Base-by-base conservation (phyloP, 2,329 filamentous ascomycete species). In the Neonectria faginata region DNA sequence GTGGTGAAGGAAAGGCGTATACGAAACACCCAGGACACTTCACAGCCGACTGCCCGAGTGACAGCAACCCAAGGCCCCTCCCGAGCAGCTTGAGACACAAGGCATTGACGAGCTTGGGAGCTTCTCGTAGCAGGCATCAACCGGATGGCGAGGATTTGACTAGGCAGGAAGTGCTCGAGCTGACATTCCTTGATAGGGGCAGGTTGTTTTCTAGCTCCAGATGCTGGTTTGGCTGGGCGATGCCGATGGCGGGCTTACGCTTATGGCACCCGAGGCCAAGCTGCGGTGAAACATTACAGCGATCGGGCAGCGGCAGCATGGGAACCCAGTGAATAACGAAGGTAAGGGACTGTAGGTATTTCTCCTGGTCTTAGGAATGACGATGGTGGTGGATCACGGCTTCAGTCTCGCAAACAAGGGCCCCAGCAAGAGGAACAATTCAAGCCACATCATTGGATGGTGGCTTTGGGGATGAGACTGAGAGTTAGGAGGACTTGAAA, bases 81-180 rank as follows among this genome's bases (percentile, higher is more conserved):
- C 39, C 36, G 39, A 42, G 9, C 31, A 39, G 29, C 22, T 22
- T 18, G 22, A 45, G 25, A 51, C 12, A 45, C 45, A 58, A 50
- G 31, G 33, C 39, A 31, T 44, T 50, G 29, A 54, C 12, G 22
- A 36, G 29, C 16, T 16, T 29, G 27, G 33, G 48, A n/a, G 52
- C 36, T 31, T 64, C 51, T 51, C 51, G 50, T 63, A 63, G 44
- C 59, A 63, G 55, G 61, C 44, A 64, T 22, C 50, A 50, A 58
- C 33, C 61, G 51, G 51, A 47, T 22, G 20, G 45, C 36, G 44
- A 59, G 14, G 33, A 14, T 50, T 16, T 45, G 31, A 41, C 25
- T 12, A 36, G 42, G 25, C 20, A 36, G 56, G n/a, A 54, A 48
- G 12, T 25, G 22, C 50, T 25, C 45, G 51, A n/a, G 29, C 16